Percentiles rank a stretch among this genome's conserved stretches.
These are phyloP conservation scores for Madurella mycetomatis DNA, from an alignment of 2,329 filamentous ascomycete species.

Conservation along the genomic window DNA sequence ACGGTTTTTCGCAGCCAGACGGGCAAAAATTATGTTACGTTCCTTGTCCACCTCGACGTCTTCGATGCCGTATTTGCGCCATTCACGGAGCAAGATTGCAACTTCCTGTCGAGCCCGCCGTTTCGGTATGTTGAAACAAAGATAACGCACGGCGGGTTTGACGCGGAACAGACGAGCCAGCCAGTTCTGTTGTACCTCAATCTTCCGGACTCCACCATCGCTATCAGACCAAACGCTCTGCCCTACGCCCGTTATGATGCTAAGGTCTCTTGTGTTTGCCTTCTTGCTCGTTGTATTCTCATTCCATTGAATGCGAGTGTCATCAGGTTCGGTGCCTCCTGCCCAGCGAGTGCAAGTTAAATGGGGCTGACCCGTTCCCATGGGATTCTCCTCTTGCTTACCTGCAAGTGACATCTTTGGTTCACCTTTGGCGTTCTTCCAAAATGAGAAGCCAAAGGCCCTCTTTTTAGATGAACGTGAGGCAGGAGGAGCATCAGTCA, in stretches of 20 bases:
- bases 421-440: conserved; percentile 44
- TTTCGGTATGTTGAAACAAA: conserved; percentile 72
- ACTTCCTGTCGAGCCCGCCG: conserved; percentile 74
- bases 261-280: conserved; percentile 21
- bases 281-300: conserved; percentile 24
- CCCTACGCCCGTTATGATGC: conserved; percentile 15
- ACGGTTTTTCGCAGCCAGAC: conserved; percentile 75
- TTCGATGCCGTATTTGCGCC: conserved; percentile 75
- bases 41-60: conserved; percentile 75
- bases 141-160: conserved; percentile 70
- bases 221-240: conserved; percentile 33
- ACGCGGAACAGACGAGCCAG: conserved; percentile 83
- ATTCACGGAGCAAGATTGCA: conserved; percentile 68
- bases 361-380: too few relatives aligned
- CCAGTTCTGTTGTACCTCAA: conserved; percentile 75
- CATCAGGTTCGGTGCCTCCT: conserved; percentile 33
- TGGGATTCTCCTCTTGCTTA: conserved; percentile 27
- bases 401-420: conserved; percentile 43
- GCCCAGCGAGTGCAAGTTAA: too few relatives aligned
- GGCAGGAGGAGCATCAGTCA: not conserved
- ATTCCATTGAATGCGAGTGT: conserved; percentile 27
- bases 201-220: conserved; percentile 47
- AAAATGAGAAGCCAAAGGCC: conserved; percentile 52
- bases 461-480: conserved; percentile 38
- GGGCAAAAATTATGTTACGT: conserved; percentile 73